Evolutionary conservation across 495 filamentous ascomycete genomes (phyloP).

Genomic region (Penicillium diatomitis): DNA sequence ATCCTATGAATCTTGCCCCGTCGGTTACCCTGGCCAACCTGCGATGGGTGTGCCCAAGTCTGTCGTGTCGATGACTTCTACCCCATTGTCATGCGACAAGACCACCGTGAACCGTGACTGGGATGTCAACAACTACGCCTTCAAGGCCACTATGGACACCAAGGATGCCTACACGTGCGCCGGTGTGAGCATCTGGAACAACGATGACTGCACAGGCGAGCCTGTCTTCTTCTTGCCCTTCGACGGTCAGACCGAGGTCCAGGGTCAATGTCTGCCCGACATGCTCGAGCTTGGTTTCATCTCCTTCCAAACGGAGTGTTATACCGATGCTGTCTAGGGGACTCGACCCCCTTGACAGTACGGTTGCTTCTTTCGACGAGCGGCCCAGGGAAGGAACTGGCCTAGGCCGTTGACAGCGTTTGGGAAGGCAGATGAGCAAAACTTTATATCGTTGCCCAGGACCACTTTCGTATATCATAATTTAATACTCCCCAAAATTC

Average conservation of each 20-base stretch:
- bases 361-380: too few species aligned
- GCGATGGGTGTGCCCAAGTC: constrained; percentile 10
- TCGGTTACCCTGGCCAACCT: constrained; percentile 4
- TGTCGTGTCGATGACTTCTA: constrained; percentile 5
- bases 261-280: constrained; percentile 16
- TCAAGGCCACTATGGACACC: constrained; percentile 14
- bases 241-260: constrained; percentile 6
- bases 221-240: constrained; percentile 13
- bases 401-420: too few species aligned
- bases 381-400: too few species aligned
- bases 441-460: too few species aligned
- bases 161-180: constrained; percentile 13
- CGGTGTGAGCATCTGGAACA: constrained; percentile 18
- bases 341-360: too few species aligned
- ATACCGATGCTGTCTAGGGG: background rate
- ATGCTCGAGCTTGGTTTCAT: constrained; percentile 13
- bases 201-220: constrained; percentile 14
- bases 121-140: constrained; percentile 18
- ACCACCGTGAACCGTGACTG: constrained; percentile 17
- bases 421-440: too few species aligned
- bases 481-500: too few species aligned
- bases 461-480: too few species aligned
- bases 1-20: constrained; percentile 17
- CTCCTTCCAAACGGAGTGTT: constrained; percentile 15
- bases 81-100: constrained; percentile 17